A percentile compares a stretch with the other conserved stretches of the same genome.
These are phyloP conservation scores for Neurospora discreta DNA, from an alignment of 495 filamentous ascomycete species.

Conservation along the genomic window DNA sequence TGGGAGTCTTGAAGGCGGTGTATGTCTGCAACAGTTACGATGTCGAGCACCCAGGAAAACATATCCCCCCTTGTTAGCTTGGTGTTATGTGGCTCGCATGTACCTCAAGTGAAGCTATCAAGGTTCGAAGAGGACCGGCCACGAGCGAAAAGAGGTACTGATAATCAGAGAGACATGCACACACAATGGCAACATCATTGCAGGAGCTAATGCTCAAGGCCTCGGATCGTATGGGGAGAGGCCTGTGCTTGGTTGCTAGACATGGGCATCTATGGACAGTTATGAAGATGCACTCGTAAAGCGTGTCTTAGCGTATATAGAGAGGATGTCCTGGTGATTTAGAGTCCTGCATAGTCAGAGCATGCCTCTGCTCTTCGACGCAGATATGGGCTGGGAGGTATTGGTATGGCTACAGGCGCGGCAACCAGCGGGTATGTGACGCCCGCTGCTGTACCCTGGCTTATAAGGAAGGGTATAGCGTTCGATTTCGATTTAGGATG, in stretches of 20 bases:
- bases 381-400: neutral
- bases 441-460: neutral
- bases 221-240: neutral
- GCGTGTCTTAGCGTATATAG: slow-evolving; percentile 27
- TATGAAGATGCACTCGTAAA: slow-evolving; percentile 19
- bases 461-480: neutral
- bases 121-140: neutral
- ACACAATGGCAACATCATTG: neutral
- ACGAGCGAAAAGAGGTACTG: neutral
- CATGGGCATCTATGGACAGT: neutral
- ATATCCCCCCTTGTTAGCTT: neutral
- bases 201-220: neutral
- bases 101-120: neutral
- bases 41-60: neutral
- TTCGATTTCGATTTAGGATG: neutral
- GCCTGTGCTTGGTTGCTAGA: neutral
- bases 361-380: neutral
- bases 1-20: neutral
- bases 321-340: slow-evolving; percentile 15
- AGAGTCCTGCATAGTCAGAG: slow-evolving; percentile 10
- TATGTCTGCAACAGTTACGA: neutral
- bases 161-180: neutral
- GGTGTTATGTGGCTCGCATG: neutral
- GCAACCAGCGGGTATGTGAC: neutral
- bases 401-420: neutral